phyloP scores from a whole-genome alignment of 345 rosid species.

The Eucalyptus pauciflora region DNA sequence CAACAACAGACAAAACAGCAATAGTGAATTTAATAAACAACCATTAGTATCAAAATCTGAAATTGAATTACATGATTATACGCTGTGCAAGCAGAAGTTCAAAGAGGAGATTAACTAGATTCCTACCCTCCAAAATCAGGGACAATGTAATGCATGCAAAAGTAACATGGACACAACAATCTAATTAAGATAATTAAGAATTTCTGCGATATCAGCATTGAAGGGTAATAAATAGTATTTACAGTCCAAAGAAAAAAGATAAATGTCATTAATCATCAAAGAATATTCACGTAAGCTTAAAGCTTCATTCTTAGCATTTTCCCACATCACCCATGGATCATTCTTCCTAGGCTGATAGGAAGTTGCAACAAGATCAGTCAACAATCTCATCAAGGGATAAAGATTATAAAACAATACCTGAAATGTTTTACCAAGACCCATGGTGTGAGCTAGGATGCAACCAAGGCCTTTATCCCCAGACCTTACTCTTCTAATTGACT shows the following conservation, averaged over 20 bases:
- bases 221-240: neutral
- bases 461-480: conserved; percentile 98
- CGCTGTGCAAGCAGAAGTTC: neutral
- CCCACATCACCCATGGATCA: neutral
- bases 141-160: neutral
- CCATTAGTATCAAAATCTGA: neutral
- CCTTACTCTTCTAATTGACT: conserved; percentile 70
- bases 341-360: neutral
- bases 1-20: neutral
- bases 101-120: neutral
- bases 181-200: neutral
- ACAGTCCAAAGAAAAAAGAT: neutral
- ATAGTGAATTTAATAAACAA: neutral
- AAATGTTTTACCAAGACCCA: conserved; percentile 99
- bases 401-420: conserved; percentile 42
- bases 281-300: neutral
- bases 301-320: neutral
- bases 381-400: neutral
- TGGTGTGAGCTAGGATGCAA: conserved; percentile 97
- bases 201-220: neutral
- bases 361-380: neutral
- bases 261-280: neutral
- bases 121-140: neutral
- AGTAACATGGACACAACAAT: neutral
- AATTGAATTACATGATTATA: neutral